These are phyloP conservation scores for Cryptosporidium ryanae DNA, from an alignment of 169 alveolate species.

Conservation along the genomic window DNA sequence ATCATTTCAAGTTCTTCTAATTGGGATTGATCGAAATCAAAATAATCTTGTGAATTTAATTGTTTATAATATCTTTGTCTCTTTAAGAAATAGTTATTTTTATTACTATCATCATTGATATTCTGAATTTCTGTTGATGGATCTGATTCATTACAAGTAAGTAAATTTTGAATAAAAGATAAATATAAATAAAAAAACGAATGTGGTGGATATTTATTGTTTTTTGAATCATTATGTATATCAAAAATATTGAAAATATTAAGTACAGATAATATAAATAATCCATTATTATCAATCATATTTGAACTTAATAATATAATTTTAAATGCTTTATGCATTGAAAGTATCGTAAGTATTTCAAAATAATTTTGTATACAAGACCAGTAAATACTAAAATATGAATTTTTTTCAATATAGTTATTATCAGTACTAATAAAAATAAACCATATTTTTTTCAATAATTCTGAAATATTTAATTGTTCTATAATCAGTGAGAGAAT, in stretches of 20 bases:
- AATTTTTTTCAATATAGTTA: not conserved
- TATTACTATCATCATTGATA: not conserved
- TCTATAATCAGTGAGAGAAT: slow-evolving; percentile 19
- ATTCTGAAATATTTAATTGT: slow-evolving; percentile 9
- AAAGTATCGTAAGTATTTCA: slow-evolving; percentile 37
- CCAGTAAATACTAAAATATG: not conserved
- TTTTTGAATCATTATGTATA: not conserved
- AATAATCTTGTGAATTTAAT: slow-evolving; percentile 22
- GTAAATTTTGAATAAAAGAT: slow-evolving; percentile 38
- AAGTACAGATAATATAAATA: slow-evolving; percentile 15
- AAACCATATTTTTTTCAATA: slow-evolving; percentile 1
- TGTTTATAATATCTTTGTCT: slow-evolving; percentile 24
- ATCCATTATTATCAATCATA: slow-evolving; percentile 13
- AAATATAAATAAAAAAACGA: slow-evolving; percentile 25
- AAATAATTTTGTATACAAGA: slow-evolving; percentile 51
- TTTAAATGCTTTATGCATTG: slow-evolving; percentile 54
- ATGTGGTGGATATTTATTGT: slow-evolving; percentile 1
- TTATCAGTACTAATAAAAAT: not conserved
- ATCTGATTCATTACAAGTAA: slow-evolving; percentile 51
- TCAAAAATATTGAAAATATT: slow-evolving; percentile 34
- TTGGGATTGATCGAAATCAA: slow-evolving; percentile 64
- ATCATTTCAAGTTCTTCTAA: slow-evolving; percentile 40
- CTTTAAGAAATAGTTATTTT: slow-evolving; percentile 18
- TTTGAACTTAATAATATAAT: slow-evolving; percentile 20
- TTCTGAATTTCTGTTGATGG: slow-evolving; percentile 11